phyloP scores from a whole-genome alignment of 805 yeast species.

The Candida endomychidarum region DNA sequence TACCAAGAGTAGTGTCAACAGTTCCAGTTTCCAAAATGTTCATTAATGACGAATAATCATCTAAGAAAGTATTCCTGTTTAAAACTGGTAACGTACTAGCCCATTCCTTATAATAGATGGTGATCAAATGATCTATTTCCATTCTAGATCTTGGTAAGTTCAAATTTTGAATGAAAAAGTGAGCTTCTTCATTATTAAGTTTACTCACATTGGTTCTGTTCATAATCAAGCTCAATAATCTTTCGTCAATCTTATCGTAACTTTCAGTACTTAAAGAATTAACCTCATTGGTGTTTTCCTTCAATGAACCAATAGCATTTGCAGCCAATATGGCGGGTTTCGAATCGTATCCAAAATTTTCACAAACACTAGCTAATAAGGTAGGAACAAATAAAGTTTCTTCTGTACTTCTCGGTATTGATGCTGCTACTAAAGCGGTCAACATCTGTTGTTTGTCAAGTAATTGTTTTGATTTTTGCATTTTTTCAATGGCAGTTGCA shows the following conservation, averaged over 20 bases:
- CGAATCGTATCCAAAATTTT: slow-evolving; percentile 68
- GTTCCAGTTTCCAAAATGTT: slow-evolving; percentile 41
- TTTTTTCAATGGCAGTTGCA: slow-evolving; percentile 58
- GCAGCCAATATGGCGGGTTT: slow-evolving; percentile 72
- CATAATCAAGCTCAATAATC: slow-evolving; percentile 26
- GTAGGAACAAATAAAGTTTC: slow-evolving; percentile 77
- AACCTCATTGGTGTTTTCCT: slow-evolving; percentile 38
- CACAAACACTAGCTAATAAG: slow-evolving; percentile 64
- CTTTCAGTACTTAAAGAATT: slow-evolving; percentile 11
- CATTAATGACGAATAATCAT: slow-evolving; percentile 51
- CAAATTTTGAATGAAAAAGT: slow-evolving; percentile 39
- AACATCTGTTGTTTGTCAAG: slow-evolving; percentile 36
- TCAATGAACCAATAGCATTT: slow-evolving; percentile 65
- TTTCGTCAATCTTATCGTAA: slow-evolving; percentile 12
- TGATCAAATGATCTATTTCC: slow-evolving; percentile 65
- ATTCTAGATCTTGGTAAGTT: slow-evolving; percentile 49
- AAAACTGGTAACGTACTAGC: slow-evolving; percentile 66
- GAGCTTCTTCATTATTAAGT: slow-evolving; percentile 41
- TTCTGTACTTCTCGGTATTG: slow-evolving; percentile 75
- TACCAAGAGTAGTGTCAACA: neutral
- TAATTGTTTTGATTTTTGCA: slow-evolving; percentile 36
- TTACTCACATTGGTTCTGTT: slow-evolving; percentile 24
- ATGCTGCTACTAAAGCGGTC: slow-evolving; percentile 57
- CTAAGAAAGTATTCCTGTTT: slow-evolving; percentile 66
- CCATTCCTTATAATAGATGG: slow-evolving; percentile 77